A percentile compares a stretch with the other conserved stretches of the same genome.
Conservation (phyloP, 495 filamentous ascomycete genomes). For the Penicillium atrosanguineum region DNA sequence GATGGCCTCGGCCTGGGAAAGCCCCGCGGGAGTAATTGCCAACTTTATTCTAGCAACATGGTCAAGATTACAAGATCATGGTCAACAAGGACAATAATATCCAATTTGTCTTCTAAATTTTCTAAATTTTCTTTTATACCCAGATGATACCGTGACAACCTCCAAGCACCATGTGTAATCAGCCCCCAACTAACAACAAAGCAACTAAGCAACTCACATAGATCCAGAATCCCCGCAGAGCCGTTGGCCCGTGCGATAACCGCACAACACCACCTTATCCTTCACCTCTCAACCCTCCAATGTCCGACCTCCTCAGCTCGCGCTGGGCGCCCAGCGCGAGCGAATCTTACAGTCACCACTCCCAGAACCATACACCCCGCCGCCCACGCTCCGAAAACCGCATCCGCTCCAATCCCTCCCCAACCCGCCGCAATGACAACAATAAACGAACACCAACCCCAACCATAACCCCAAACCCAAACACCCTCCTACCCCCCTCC, state of each 20-base stretch:
- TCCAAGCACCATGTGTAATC: too few species aligned
- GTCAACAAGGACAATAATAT: too few species aligned
- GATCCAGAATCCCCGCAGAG: background rate
- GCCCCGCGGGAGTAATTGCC: too few species aligned
- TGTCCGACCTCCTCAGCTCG: constrained; percentile 27
- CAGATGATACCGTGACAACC: too few species aligned
- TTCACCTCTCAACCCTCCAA: background rate
- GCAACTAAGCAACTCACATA: background rate
- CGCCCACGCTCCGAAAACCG: constrained; percentile 12
- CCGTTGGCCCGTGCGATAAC: background rate
- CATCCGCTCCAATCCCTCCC: background rate
- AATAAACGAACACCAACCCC: constrained; percentile 8
- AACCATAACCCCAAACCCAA: constrained; percentile 13
- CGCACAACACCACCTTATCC: background rate
- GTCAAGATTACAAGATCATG: too few species aligned
- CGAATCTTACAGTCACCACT: background rate
- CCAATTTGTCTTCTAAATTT: too few species aligned
- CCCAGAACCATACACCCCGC: background rate
- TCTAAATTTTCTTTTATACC: too few species aligned
- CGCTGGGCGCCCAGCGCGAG: constrained; percentile 29
- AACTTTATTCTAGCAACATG: too few species aligned
- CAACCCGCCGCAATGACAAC: background rate
- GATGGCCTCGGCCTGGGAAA: too few species aligned
- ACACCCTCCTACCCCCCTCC: constrained; percentile 23
- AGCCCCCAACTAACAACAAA: background rate